phyloP scores from a whole-genome alignment of 2,329 filamentous ascomycete genomes.

The Cladobotryum mycophilum region DNA sequence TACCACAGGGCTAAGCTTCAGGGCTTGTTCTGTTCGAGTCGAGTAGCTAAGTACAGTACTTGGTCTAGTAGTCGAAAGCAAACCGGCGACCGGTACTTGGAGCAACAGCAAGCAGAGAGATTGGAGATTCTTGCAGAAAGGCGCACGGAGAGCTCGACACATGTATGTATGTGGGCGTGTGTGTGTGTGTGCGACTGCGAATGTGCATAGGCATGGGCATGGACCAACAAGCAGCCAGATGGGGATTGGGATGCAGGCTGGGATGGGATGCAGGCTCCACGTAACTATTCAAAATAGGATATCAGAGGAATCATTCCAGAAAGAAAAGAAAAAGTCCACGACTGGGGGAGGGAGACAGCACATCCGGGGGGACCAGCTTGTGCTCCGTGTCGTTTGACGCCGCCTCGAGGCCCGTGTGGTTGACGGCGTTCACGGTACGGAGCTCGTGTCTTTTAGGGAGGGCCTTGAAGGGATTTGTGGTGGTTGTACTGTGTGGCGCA shows the following conservation, averaged over 20 bases:
- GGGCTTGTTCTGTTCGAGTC: too few relatives aligned
- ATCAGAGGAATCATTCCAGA: conserved; percentile 10
- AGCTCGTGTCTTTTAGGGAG: background rate
- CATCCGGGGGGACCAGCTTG: background rate
- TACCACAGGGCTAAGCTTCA: too few relatives aligned
- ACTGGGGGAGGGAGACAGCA: background rate
- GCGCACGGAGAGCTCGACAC: background rate
- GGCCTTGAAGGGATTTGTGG: background rate
- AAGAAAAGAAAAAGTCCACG: conserved; percentile 1
- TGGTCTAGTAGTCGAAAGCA: background rate
- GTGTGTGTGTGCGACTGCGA: too few relatives aligned
- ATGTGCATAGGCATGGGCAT: too few relatives aligned
- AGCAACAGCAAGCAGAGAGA: background rate
- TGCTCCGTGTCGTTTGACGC: conserved; percentile 1
- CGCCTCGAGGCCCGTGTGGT: conserved; percentile 7
- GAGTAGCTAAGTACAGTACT: too few relatives aligned
- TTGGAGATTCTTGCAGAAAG: background rate
- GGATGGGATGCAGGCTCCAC: too few relatives aligned
- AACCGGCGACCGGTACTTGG: background rate
- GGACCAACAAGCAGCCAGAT: too few relatives aligned
- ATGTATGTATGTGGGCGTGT: background rate
- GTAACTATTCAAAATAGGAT: background rate
- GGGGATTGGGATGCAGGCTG: too few relatives aligned
- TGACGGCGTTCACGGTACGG: conserved; percentile 5
- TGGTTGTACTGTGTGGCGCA: conserved; percentile 9